Conservation (phyloP, 352 stramenopile species). For the Peronospora farinosa region DNA sequence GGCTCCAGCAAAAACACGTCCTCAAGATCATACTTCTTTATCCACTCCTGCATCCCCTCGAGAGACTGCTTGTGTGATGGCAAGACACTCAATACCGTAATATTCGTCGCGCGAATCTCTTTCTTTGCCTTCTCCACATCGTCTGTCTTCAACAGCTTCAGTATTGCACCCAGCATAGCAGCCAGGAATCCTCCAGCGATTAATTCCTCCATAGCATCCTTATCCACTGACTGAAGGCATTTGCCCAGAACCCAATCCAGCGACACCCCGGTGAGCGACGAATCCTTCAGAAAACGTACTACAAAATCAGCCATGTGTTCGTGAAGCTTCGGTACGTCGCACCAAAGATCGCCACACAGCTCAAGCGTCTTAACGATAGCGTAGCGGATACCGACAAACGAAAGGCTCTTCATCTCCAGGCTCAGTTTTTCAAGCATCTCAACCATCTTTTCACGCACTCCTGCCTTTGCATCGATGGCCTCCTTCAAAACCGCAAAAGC, state of each 20-base stretch:
- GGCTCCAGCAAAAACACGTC: slow-evolving; percentile 51
- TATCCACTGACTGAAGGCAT: slow-evolving; percentile 44
- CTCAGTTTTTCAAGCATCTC: slow-evolving; percentile 62
- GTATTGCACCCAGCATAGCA: slow-evolving; percentile 34
- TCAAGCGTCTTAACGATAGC: slow-evolving; percentile 57
- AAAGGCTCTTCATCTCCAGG: slow-evolving; percentile 51
- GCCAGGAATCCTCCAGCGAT: slow-evolving; percentile 65
- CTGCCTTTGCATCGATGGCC: slow-evolving; percentile 63
- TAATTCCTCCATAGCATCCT: slow-evolving; percentile 57
- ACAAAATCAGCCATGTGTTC: slow-evolving; percentile 67
- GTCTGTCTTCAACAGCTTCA: slow-evolving; percentile 42
- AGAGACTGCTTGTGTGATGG: slow-evolving; percentile 44
- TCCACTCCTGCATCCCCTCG: slow-evolving; percentile 59
- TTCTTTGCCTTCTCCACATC: slow-evolving; percentile 43
- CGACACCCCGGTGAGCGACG: slow-evolving; percentile 46
- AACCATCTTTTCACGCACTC: slow-evolving; percentile 49
- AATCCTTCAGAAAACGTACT: slow-evolving; percentile 65
- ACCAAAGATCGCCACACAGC: slow-evolving; percentile 62
- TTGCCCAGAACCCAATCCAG: slow-evolving; percentile 63
- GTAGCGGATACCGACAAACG: slow-evolving; percentile 49
- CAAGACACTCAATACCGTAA: slow-evolving; percentile 49
- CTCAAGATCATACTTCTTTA: slow-evolving; percentile 52
- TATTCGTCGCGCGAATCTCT: slow-evolving; percentile 47
- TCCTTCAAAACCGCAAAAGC: slow-evolving; percentile 50
- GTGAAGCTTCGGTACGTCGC: slow-evolving; percentile 77